Percentiles rank a stretch among this genome's conserved stretches.
Conservation (phyloP, 2,329 filamentous ascomycete genomes). For the Exophiala sp. region DNA sequence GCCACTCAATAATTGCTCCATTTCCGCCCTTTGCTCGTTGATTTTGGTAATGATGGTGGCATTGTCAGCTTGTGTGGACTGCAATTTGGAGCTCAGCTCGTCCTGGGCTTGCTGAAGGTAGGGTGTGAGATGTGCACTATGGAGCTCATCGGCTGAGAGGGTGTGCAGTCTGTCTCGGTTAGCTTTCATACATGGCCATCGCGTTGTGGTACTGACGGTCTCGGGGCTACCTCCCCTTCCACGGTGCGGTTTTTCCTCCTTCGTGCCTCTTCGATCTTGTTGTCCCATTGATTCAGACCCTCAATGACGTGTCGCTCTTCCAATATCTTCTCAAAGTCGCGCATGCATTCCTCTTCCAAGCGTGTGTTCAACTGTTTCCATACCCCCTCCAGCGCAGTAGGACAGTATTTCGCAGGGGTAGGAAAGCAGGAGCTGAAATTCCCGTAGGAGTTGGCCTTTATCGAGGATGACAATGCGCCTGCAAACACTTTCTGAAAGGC, state of each 20-base stretch:
- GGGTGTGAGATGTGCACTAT: slow-evolving; percentile 57
- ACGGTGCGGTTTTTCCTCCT: slow-evolving; percentile 45
- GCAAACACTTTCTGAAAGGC: slow-evolving; percentile 59
- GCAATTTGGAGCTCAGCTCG: slow-evolving; percentile 50
- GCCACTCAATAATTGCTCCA: slow-evolving; percentile 52
- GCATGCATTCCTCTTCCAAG: slow-evolving; percentile 54
- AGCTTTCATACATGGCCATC: not conserved
- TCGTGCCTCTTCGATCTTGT: slow-evolving; percentile 57
- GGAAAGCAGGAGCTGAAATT: slow-evolving; percentile 64
- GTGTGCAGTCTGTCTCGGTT: slow-evolving; percentile 52
- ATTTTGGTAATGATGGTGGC: slow-evolving; percentile 51
- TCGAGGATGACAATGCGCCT: slow-evolving; percentile 56
- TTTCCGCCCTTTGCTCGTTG: slow-evolving; percentile 54
- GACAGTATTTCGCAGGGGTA: slow-evolving; percentile 57
- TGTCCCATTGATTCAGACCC: slow-evolving; percentile 59
- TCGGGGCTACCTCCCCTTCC: slow-evolving; percentile 20
- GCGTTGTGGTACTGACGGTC: slow-evolving; percentile 11
- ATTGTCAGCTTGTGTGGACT: slow-evolving; percentile 52
- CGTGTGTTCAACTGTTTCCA: slow-evolving; percentile 58
- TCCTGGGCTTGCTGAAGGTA: slow-evolving; percentile 51
- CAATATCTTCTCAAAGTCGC: slow-evolving; percentile 61
- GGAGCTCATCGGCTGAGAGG: slow-evolving; percentile 54
- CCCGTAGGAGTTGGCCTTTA: slow-evolving; percentile 59
- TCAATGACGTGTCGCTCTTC: slow-evolving; percentile 54
- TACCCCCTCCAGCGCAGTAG: slow-evolving; percentile 54